Conservation (phyloP, 176 grass and related monocot species). For the Melocanna baccifera region DNA sequence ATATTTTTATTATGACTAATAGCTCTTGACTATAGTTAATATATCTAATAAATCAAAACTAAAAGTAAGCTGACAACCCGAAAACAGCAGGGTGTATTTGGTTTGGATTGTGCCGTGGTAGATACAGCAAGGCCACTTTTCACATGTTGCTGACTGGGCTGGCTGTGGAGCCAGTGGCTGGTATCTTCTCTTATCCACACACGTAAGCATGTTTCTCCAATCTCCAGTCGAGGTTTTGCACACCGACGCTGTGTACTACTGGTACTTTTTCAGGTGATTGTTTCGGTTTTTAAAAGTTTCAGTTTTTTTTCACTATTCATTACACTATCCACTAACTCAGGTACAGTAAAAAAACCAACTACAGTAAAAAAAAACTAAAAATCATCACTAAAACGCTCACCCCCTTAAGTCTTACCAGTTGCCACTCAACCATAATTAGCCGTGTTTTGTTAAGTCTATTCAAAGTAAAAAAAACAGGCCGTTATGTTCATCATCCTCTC, state of each 20-base stretch:
- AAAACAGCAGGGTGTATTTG: neutral
- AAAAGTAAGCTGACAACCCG: no score
- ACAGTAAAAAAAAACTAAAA: no score
- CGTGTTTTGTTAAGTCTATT: neutral
- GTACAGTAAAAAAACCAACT: no score
- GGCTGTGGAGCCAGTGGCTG: constrained; percentile 25
- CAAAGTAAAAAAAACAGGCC: no score
- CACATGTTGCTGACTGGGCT: neutral
- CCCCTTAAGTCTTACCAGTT: neutral
- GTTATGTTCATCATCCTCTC: neutral
- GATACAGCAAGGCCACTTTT: neutral
- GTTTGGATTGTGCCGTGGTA: neutral
- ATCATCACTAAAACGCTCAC: no score
- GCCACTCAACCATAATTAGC: neutral
- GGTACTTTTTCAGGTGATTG: neutral
- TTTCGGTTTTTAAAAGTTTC: no score
- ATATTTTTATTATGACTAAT: no score
- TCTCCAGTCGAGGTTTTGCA: neutral
- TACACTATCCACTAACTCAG: no score
- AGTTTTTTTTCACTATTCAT: no score
- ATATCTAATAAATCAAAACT: no score
- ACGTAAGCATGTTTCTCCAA: neutral
- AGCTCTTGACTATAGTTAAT: no score
- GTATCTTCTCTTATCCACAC: constrained; percentile 34
- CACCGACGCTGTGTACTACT: neutral